Evolutionary conservation across 148 eudicot species (phyloP).

Genomic region (Fallopia convolvulus): DNA sequence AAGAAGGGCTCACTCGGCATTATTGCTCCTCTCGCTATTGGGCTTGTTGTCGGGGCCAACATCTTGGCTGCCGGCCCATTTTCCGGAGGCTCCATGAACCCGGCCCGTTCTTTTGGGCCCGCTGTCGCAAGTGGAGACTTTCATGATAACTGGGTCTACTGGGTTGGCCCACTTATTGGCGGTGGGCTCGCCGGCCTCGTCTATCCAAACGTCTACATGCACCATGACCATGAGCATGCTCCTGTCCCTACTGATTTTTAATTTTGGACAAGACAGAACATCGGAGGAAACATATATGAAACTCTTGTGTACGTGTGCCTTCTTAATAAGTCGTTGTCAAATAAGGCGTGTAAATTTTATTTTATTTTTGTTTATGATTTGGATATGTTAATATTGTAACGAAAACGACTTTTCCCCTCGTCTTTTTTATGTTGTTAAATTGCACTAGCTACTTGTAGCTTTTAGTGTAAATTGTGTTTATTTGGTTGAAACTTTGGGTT

Average conservation of each 20-base stretch:
- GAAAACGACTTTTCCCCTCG: too few species aligned
- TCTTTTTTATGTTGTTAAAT: too few species aligned
- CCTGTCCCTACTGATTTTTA: background rate
- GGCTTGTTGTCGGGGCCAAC: slow-evolving; percentile 84
- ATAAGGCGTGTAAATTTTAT: too few species aligned
- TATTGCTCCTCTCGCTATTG: slow-evolving; percentile 75
- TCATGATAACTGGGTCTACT: slow-evolving; percentile 64
- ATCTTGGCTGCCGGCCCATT: slow-evolving; percentile 82
- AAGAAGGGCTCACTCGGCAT: slow-evolving; percentile 70
- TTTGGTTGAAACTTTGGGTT: too few species aligned
- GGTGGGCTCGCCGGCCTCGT: slow-evolving; percentile 81
- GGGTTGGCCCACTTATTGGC: slow-evolving; percentile 89
- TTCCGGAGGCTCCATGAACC: slow-evolving; percentile 89
- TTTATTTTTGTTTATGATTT: too few species aligned
- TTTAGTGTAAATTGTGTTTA: too few species aligned
- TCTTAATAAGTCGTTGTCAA: background rate
- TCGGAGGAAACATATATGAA: too few species aligned
- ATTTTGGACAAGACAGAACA: too few species aligned
- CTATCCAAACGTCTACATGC: slow-evolving; percentile 17
- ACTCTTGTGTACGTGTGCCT: background rate
- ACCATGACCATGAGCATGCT: slow-evolving; percentile 2
- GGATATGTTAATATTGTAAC: too few species aligned
- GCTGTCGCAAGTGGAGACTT: slow-evolving; percentile 54
- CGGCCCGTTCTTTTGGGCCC: slow-evolving; percentile 85
- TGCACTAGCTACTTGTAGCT: too few species aligned